phyloP scores from a whole-genome alignment of 2,329 filamentous ascomycete species.

The Cladosporium sphaerospermum region DNA sequence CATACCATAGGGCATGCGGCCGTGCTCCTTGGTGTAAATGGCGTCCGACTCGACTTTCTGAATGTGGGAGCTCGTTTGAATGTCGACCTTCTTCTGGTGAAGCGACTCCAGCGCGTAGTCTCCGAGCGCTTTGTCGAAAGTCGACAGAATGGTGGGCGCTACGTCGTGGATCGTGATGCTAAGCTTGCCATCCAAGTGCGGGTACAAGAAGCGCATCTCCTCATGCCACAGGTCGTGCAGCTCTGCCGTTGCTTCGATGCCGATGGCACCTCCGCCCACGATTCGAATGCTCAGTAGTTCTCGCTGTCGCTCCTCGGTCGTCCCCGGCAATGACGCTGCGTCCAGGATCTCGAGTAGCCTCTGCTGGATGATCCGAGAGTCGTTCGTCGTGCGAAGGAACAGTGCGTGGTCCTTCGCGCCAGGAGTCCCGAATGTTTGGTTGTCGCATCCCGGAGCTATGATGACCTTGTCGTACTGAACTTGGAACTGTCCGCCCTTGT shows the following conservation, averaged over 20 bases:
- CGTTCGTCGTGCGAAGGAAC: slow-evolving; percentile 34
- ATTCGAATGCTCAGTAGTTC: slow-evolving; percentile 35
- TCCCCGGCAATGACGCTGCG: slow-evolving; percentile 30
- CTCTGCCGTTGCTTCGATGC: slow-evolving; percentile 40
- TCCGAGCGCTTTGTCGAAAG: slow-evolving; percentile 37
- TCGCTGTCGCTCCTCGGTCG: slow-evolving; percentile 24
- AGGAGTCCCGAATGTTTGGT: slow-evolving; percentile 36
- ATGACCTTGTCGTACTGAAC: slow-evolving; percentile 39
- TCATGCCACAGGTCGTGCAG: slow-evolving; percentile 37
- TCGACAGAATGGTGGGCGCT: slow-evolving; percentile 35
- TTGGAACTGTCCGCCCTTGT: slow-evolving; percentile 28
- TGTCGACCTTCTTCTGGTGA: slow-evolving; percentile 31
- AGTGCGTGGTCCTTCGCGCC: slow-evolving; percentile 35
- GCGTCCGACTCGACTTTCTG: slow-evolving; percentile 31
- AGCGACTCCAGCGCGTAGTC: slow-evolving; percentile 38
- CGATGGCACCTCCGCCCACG: slow-evolving; percentile 39
- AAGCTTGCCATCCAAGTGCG: slow-evolving; percentile 35
- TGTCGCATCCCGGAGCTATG: slow-evolving; percentile 38
- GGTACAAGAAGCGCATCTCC: slow-evolving; percentile 36
- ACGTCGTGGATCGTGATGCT: slow-evolving; percentile 42
- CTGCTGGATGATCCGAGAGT: slow-evolving; percentile 31
- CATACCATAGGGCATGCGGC: slow-evolving; percentile 32
- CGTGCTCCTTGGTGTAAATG: slow-evolving; percentile 33
- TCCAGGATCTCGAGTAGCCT: slow-evolving; percentile 34
- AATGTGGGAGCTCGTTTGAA: slow-evolving; percentile 35